A percentile compares a stretch with the other conserved stretches of the same genome.
Conservation (phyloP, 441 rosid species). For the Mallotus repandus region DNA sequence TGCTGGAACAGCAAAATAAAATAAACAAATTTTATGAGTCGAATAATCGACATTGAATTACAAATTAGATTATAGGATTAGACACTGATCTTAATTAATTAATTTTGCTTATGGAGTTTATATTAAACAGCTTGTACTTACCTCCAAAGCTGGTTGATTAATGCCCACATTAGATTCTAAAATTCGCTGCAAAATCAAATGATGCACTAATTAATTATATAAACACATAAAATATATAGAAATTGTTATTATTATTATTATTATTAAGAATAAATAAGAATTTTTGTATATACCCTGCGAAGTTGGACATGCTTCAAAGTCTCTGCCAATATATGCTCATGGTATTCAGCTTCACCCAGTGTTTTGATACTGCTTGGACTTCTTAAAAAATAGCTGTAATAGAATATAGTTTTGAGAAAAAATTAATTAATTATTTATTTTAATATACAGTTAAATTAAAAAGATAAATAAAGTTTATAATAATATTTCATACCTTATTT, state of each 20-base stretch:
- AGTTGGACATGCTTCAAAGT: constrained; percentile 21
- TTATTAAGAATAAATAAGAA: too few relatives aligned
- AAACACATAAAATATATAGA: too few relatives aligned
- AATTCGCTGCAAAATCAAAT: constrained; percentile 19
- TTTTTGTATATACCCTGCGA: constrained; percentile 16
- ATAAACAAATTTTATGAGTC: too few relatives aligned
- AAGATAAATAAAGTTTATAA: too few relatives aligned
- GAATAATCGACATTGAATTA: too few relatives aligned
- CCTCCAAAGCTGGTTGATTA: constrained; percentile 13
- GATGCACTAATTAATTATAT: not conserved
- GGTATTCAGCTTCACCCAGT: constrained; percentile 13
- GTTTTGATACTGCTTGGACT: constrained; percentile 17
- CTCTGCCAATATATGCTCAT: constrained; percentile 28
- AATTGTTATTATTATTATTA: too few relatives aligned
- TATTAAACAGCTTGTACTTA: not conserved
- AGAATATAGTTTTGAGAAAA: not conserved
- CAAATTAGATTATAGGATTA: too few relatives aligned
- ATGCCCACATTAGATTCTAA: not conserved
- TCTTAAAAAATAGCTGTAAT: constrained; percentile 21
- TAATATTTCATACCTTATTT: constrained; percentile 24
- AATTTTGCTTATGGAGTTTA: not conserved
- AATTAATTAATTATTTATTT: not conserved
- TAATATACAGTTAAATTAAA: too few relatives aligned
- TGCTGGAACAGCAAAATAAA: too few relatives aligned
- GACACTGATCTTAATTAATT: too few relatives aligned